Conservation (phyloP, 768 basidiomycete genomes). For the Pisolithus marmoratus region DNA sequence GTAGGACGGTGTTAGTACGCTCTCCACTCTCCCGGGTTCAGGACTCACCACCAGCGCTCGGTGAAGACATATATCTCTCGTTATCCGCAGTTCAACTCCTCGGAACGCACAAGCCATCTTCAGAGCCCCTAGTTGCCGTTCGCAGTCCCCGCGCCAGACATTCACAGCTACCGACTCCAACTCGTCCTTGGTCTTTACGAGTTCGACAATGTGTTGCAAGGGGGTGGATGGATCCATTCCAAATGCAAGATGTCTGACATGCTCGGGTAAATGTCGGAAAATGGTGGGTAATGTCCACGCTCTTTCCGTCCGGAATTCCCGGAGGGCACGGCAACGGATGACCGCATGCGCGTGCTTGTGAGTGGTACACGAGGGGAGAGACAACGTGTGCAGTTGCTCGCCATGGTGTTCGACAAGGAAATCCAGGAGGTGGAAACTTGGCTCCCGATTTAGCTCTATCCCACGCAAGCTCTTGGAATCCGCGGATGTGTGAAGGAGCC, state of each 20-base stretch:
- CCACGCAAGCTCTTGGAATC: slow-evolving; percentile 38
- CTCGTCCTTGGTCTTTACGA: slow-evolving; percentile 40
- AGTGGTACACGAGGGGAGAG: slow-evolving; percentile 50
- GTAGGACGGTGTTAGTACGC: slow-evolving; percentile 8
- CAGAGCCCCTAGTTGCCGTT: slow-evolving; percentile 47
- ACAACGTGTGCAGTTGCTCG: slow-evolving; percentile 45
- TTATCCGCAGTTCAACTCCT: slow-evolving; percentile 51
- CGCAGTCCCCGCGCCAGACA: slow-evolving; percentile 45
- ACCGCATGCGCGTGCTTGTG: slow-evolving; percentile 42
- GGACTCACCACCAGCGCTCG: slow-evolving; percentile 47
- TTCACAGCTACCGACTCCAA: slow-evolving; percentile 50
- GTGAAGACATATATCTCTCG: slow-evolving; percentile 47
- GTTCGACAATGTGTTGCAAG: slow-evolving; percentile 49
- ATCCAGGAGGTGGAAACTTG: slow-evolving; percentile 48
- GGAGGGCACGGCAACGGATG: slow-evolving; percentile 44
- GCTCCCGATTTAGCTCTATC: slow-evolving; percentile 59
- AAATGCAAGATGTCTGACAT: slow-evolving; percentile 53
- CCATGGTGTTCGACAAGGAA: slow-evolving; percentile 48
- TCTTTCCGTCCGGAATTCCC: slow-evolving; percentile 52
- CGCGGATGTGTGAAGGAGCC: slow-evolving; percentile 60
- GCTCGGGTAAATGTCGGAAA: slow-evolving; percentile 43
- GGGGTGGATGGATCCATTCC: slow-evolving; percentile 52
- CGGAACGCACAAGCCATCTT: slow-evolving; percentile 60
- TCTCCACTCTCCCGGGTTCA: slow-evolving; percentile 3
- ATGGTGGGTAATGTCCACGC: slow-evolving; percentile 40